A percentile compares a stretch with the other conserved stretches of the same genome.
Evolutionary conservation across 768 basidiomycete genomes (phyloP).

Genomic region (Leccinellum luteum): DNA sequence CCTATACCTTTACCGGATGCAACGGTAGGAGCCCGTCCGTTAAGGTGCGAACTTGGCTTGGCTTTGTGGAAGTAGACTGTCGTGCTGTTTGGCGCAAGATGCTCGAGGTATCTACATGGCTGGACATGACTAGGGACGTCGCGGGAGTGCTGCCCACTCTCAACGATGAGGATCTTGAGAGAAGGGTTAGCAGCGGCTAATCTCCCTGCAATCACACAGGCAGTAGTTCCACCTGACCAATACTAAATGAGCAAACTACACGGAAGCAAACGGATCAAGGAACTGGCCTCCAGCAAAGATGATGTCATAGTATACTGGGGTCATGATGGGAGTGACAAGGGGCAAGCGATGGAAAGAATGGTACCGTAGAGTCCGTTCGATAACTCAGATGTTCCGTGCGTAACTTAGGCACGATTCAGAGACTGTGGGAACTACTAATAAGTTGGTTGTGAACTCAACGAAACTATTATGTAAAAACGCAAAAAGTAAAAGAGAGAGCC

Average conservation of each 20-base stretch:
- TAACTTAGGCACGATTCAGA: too few species aligned
- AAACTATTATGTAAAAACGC: too few species aligned
- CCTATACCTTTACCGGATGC: not conserved
- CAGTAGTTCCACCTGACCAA: not conserved
- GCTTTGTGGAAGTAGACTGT: not conserved
- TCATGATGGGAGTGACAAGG: not conserved
- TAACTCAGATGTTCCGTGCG: too few species aligned
- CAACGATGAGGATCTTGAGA: not conserved
- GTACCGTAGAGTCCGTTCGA: too few species aligned
- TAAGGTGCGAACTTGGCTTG: not conserved
- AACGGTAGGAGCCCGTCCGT: not conserved
- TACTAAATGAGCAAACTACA: not conserved
- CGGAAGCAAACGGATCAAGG: not conserved
- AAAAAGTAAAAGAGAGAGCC: too few species aligned
- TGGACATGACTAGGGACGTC: not conserved
- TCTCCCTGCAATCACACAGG: not conserved
- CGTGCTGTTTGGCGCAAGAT: not conserved
- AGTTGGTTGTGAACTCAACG: too few species aligned
- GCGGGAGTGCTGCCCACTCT: not conserved
- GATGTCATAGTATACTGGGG: not conserved
- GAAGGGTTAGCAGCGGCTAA: not conserved
- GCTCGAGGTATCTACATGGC: not conserved
- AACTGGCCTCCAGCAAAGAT: not conserved
- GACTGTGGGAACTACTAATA: too few species aligned
- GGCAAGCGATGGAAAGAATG: not conserved